Evolutionary conservation across 345 rosid genomes (phyloP), one percentile per base, ranked within the genome.

Genomic region (Populus nigra): DNA sequence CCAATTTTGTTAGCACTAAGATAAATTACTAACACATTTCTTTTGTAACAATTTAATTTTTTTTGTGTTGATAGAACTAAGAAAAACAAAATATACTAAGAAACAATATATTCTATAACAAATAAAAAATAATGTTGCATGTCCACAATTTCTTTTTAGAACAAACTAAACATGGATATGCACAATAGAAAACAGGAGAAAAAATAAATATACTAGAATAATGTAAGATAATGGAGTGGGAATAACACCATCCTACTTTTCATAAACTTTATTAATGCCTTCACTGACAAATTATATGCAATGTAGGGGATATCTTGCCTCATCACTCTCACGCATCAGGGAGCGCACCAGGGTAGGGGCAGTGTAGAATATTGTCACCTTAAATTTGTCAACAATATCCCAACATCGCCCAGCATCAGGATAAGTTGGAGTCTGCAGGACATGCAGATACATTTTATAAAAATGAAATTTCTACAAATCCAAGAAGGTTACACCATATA

Each of bases 331-430:
- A 18, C 99, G 97, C 98, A 96, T 96, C 83, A 95, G 98, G 68
- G 98, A 92, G 73, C 99, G 94, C 87, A 95, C 94, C 88, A 95
- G 85, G 9, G 99, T 93, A 7, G 99, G 99, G 33, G 99, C 98
- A 61, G 98, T 96, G 77, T 96, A 96, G 84, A 95, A 95, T 86
- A 93, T 81, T 25, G 99, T 87, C 87, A 95, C 86, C 75, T 91
- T 93, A 88, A 88, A 93, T 86, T 96, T 96, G 89, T 96, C 99
- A 77, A 96, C 96, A 75, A 96, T 92, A 59, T 93, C 93, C 99
- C 99, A 96, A 84, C 93, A 90, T 43, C 99, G 94, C 71, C 99
- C 99, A 63, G 98, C 15, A 82, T 96, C 92, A 75, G 99, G 99
- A 83, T 96, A 92, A 86, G 75, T 96, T 83, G 98, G 98, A 81